Evolutionary conservation across 495 filamentous ascomycete genomes (phyloP).

Genomic region (Podospora australis): DNA sequence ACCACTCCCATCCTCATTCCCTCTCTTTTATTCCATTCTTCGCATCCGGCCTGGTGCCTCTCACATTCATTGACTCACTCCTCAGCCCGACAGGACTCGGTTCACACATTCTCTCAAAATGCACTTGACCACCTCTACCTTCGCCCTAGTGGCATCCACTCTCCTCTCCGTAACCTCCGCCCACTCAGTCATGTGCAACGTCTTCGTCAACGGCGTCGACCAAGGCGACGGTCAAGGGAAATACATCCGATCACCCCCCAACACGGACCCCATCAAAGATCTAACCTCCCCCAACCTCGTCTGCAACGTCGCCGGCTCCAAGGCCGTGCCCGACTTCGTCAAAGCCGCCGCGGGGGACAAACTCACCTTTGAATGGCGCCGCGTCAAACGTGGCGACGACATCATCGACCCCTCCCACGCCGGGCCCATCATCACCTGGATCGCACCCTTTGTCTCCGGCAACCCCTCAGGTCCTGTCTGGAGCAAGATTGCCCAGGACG

Average conservation of each 20-base stretch:
- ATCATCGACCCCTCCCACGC: slow-evolving; percentile 45
- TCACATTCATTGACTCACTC: no score
- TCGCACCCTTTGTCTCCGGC: slow-evolving; percentile 34
- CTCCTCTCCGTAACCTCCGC: no score
- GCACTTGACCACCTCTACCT: no score
- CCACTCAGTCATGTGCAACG: slow-evolving; percentile 39
- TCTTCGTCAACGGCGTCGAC: slow-evolving; percentile 41
- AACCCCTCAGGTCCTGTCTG: slow-evolving; percentile 39
- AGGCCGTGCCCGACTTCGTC: slow-evolving; percentile 29
- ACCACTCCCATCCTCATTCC: no score
- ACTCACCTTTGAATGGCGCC: slow-evolving; percentile 45
- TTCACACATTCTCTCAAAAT: no score
- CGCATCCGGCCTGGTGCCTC: no score
- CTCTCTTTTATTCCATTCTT: no score
- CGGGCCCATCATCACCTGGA: slow-evolving; percentile 47
- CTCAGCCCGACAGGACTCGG: no score
- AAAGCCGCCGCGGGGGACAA: slow-evolving; percentile 35
- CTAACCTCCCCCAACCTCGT: slow-evolving; percentile 33
- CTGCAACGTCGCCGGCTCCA: slow-evolving; percentile 40
- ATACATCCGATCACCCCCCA: slow-evolving; percentile 41
- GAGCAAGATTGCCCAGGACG: slow-evolving; percentile 44
- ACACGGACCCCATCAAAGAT: slow-evolving; percentile 47
- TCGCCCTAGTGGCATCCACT: no score
- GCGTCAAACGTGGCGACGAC: slow-evolving; percentile 38
- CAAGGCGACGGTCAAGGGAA: slow-evolving; percentile 35